These are phyloP conservation scores for Berberis thunbergii DNA, from an alignment of 164 flowering plant species.

Conservation along the genomic window DNA sequence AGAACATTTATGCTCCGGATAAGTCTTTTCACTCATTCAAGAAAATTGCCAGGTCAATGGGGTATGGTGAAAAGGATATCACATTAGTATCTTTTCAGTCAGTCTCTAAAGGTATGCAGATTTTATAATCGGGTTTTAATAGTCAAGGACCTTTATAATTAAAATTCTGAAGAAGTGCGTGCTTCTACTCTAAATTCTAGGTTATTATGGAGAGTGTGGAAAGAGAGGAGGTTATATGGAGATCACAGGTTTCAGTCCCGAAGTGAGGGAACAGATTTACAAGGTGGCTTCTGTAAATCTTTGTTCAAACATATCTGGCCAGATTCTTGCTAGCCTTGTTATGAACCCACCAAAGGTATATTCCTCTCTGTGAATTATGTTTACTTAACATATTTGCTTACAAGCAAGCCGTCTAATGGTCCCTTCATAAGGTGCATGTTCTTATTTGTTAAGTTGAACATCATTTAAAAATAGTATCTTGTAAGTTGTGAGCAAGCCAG, in stretches of 20 bases:
- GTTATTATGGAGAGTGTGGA: conserved; percentile 96
- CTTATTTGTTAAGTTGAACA: no score
- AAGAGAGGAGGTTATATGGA: conserved; percentile 99
- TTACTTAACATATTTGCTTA: not conserved
- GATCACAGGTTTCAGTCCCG: conserved; percentile 80
- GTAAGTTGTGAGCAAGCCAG: no score
- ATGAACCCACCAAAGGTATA: conserved; percentile 97
- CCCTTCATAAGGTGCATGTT: no score
- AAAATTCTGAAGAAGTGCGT: not conserved
- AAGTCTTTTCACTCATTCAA: conserved; percentile 90
- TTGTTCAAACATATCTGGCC: conserved; percentile 94
- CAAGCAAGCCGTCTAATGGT: no score
- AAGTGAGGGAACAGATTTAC: conserved; percentile 87
- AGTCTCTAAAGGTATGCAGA: conserved; percentile 76
- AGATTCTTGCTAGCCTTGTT: conserved; percentile 95
- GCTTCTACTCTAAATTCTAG: conserved; percentile 27
- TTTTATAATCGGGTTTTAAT: not conserved
- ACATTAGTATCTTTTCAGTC: conserved; percentile 89
- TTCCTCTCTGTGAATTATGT: not conserved
- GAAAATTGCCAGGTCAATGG: conserved; percentile 88
- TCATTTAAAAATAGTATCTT: no score
- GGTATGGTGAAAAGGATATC: conserved; percentile 78
- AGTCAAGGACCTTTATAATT: not conserved
- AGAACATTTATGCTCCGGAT: conserved; percentile 84
- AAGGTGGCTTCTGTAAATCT: conserved; percentile 95